A percentile compares a stretch with the other conserved stretches of the same genome.
Conservation (phyloP, 257 asterid genomes). For the Petunia secreta region DNA sequence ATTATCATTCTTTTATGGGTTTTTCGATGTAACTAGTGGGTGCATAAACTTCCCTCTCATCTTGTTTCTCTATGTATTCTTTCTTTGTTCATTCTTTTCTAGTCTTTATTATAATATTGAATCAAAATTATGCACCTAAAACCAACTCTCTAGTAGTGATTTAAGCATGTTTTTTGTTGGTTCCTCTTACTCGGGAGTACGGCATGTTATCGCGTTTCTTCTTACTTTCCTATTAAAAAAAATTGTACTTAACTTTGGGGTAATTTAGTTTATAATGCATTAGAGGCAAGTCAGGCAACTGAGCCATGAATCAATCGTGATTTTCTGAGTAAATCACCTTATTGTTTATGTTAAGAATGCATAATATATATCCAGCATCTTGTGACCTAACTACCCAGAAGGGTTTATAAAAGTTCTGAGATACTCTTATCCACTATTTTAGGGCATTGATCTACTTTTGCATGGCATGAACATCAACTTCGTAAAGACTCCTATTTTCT, state of each 20-base stretch:
- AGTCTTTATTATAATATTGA: neutral
- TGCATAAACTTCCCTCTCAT: neutral
- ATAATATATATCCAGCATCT: too few species aligned
- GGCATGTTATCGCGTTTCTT: neutral
- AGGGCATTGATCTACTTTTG: neutral
- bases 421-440: too few species aligned
- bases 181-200: neutral
- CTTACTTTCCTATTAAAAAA: neutral
- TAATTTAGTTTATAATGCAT: neutral
- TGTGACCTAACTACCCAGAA: too few species aligned
- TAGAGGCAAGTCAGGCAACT: too few species aligned
- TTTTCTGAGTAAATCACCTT: too few species aligned
- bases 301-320: too few species aligned
- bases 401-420: too few species aligned
- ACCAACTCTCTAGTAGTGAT: neutral
- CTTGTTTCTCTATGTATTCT: neutral
- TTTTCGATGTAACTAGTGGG: neutral
- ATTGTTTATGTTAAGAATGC: too few species aligned
- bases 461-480: neutral
- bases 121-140: slow-evolving; percentile 1
- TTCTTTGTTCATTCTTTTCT: neutral
- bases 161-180: neutral
- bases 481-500: neutral
- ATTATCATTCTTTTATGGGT: neutral
- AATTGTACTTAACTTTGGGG: neutral